A percentile compares a stretch with the other conserved stretches of the same genome.
Conservation (phyloP, 176 grass and related monocot genomes). For the Carex cristatella region DNA sequence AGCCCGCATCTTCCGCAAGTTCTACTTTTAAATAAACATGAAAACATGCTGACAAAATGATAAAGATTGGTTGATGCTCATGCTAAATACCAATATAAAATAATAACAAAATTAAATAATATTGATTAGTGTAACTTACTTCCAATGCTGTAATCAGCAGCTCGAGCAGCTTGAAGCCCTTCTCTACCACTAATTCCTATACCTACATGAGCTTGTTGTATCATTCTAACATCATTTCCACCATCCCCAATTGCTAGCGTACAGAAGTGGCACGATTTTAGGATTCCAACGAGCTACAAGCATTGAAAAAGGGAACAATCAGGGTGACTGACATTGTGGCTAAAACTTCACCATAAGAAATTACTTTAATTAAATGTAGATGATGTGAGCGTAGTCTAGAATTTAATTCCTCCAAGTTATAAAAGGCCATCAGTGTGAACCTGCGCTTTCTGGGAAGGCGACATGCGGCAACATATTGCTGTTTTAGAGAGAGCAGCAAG, state of each 20-base stretch:
- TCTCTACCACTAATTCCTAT: slow-evolving; percentile 92
- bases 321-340: neutral
- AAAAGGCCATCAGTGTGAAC: slow-evolving; percentile 25
- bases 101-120: neutral
- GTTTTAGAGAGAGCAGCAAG: slow-evolving; percentile 69
- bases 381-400: neutral
- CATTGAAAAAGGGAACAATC: slow-evolving; percentile 21
- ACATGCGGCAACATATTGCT: slow-evolving; percentile 86
- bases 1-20: neutral
- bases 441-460: slow-evolving; percentile 91
- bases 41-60: neutral
- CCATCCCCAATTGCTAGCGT: slow-evolving; percentile 91
- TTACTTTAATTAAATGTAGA: neutral
- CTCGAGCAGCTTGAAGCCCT: slow-evolving; percentile 90
- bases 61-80: neutral
- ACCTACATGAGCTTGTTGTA: slow-evolving; percentile 92
- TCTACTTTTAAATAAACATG: neutral
- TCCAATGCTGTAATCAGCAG: slow-evolving; percentile 92
- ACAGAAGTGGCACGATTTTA: slow-evolving; percentile 64
- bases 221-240: slow-evolving; percentile 99
- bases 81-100: neutral
- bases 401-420: neutral
- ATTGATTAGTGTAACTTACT: slow-evolving; percentile 40
- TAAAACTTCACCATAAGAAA: neutral
- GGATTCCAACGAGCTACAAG: slow-evolving; percentile 69